Conservation (phyloP, 176 grass and related monocot species). For the Phoenix roebelenii region DNA sequence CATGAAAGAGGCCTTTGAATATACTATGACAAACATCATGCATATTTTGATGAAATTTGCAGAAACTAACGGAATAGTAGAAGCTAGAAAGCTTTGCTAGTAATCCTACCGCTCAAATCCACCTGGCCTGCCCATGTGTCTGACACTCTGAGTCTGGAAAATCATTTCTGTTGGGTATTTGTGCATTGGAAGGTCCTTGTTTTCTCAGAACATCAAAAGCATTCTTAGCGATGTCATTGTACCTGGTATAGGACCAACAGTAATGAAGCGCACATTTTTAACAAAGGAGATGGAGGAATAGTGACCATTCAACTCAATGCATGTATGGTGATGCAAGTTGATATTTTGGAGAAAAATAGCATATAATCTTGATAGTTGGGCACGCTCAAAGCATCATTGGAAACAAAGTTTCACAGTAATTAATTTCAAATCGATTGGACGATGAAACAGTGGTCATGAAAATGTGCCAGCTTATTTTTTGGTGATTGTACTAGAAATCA, state of each 20-base stretch:
- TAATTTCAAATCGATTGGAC: too few relatives aligned
- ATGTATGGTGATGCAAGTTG: too few relatives aligned
- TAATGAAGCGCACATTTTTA: conserved; percentile 3
- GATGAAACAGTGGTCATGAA: too few relatives aligned
- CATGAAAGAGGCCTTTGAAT: too few relatives aligned
- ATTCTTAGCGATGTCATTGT: conserved; percentile 89
- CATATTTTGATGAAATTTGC: not conserved
- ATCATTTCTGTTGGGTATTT: conserved; percentile 26
- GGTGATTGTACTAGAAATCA: too few relatives aligned
- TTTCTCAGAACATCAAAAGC: conserved; percentile 78
- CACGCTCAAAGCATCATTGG: too few relatives aligned
- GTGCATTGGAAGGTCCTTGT: conserved; percentile 23
- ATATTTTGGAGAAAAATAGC: too few relatives aligned
- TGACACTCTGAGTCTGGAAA: conserved; percentile 22
- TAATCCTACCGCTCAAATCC: conserved; percentile 72
- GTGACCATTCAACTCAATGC: too few relatives aligned
- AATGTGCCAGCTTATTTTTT: too few relatives aligned
- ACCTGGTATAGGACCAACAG: conserved; percentile 38
- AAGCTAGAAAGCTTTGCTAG: not conserved
- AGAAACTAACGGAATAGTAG: not conserved
- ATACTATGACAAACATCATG: not conserved
- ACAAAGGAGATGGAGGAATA: too few relatives aligned
- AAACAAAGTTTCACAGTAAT: too few relatives aligned
- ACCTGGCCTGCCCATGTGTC: conserved; percentile 20
- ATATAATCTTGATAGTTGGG: too few relatives aligned